Evolutionary conservation across 768 basidiomycete species (phyloP), one percentile per base, ranked within the genome.

Genomic region (Gloeophyllum trabeum): DNA sequence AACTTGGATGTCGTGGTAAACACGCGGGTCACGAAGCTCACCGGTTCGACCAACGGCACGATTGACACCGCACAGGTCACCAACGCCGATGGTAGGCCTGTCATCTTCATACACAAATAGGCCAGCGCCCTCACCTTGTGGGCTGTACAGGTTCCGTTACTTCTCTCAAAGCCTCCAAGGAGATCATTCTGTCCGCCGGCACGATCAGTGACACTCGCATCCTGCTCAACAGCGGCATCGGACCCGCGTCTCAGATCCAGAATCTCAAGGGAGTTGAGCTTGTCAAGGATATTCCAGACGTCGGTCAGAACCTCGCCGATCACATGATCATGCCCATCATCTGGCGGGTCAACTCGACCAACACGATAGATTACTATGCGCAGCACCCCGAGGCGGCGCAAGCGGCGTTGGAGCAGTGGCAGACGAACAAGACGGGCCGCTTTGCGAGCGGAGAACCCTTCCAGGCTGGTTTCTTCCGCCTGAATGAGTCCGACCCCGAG

Each of bases 211-310:
- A 47, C 1, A 46, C 48, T 6, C 47, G 60, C 24, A 37, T 62
- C 3, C 46, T 62, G 18, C 35, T 55, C 38, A 50, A 57, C 24
- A 57, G 56, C 5, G 61, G 61, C 13, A 51, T 62, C 35, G 61
- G 61, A 1, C 44, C 51, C n/a, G 16, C 40, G 3, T 19, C 35
- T 4, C 24, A 46, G 6, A 53, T 62, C 40, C 14, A 36, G 6
- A 16, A 41, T 7, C 40, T 54, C 24, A n/a, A n/a, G n/a, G 51
- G 48, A 3, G 51, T 62, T 30, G 14, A 24, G 7, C 20, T 48
- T n/a, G 21, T 57, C 16, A 37, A 51, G 7, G 40, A 57, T 39
- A 43, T 52, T 21, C 54, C 57, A 4, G 51, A 46, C 6, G 58
- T 61, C 14, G 61, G 61, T 12, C 45, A 52, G 43, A 47, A 61